Evolutionary conservation across 352 stramenopile species (phyloP), one percentile per base, ranked within the genome.

Genomic region (Pythium folliculosum): DNA sequence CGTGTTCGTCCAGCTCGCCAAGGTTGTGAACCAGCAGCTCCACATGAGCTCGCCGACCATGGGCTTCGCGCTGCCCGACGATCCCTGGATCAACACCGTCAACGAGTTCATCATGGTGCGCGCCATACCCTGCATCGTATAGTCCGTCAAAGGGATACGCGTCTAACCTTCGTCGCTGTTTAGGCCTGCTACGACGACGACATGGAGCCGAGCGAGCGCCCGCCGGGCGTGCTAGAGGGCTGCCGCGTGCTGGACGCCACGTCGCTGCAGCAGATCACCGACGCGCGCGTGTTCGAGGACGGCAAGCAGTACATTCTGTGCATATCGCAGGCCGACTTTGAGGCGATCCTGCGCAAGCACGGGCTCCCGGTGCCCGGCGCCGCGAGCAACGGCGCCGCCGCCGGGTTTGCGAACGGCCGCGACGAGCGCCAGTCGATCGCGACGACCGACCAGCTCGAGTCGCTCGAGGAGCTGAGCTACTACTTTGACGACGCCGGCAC

Each of bases 181-280:
- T n/a, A 92, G 84, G 88, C 77, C 61, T 91, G 84, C 61, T 84
- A 90, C 48, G 82, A 90, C 62, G 84, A 93, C 69, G 84, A 93
- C 25, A 47, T 93, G 30, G 84, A 93, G 48, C 73, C 83, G 22
- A 71, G 81, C 27, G 69, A 93, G 60, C 81, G 84, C 0, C 74
- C 81, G 22, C 45, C 72, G 3, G 82, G 84, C n/a, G 52, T 89
- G 22, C 63, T 93, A 17, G 81, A 87, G 57, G 61, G 38, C 51
- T 91, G 82, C 52, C 73, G 74, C 38, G 77, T 93, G 48, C 69
- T 93, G 19, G 73, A 90, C 58, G 81, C 82, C 7, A 73, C 58
- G 14, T 79, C 82, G 44, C 63, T 91, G 35, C 51, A 81, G 54
- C 60, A 75, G 12, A 60, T 91, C 37, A 72, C 71, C 17, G 70